phyloP scores from a whole-genome alignment of 305 asterid species.

The Euphrasia arctica region DNA sequence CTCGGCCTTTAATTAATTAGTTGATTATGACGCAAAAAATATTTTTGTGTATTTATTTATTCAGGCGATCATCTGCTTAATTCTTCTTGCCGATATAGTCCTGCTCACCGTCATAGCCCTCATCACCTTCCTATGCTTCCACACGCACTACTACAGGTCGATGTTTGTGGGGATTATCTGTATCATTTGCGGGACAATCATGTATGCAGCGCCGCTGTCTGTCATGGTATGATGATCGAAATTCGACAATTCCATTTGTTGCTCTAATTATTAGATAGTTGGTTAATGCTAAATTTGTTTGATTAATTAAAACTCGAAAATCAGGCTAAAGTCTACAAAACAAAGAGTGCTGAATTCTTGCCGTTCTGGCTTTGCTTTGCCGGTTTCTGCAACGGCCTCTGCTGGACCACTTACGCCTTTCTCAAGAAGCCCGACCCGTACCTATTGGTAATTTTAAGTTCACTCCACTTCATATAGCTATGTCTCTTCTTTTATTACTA shows the following conservation, averaged over 20 bases:
- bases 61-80: conserved; percentile 32
- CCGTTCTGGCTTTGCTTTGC: conserved; percentile 58
- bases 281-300: not conserved
- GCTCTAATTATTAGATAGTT: not conserved
- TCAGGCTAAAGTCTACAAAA: conserved; percentile 41
- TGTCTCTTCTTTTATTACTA: not conserved
- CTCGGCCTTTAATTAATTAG: too few relatives aligned
- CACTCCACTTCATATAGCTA: not conserved
- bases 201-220: conserved; percentile 72
- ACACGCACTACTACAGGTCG: conserved; percentile 42
- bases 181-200: conserved; percentile 46
- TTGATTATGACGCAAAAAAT: too few relatives aligned
- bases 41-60: not conserved
- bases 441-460: conserved; percentile 41
- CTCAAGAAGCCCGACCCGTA: conserved; percentile 43
- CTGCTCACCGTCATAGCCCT: conserved; percentile 25
- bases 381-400: conserved; percentile 49
- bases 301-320: not conserved
- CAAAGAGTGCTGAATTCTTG: conserved; percentile 56
- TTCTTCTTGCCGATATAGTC: conserved; percentile 28
- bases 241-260: not conserved
- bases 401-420: conserved; percentile 52
- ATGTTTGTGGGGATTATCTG: conserved; percentile 53
- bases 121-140: conserved; percentile 35
- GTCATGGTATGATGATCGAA: conserved; percentile 35